A percentile compares a stretch with the other conserved stretches of the same genome.
These are phyloP conservation scores for Boletellus sp. DNA, from an alignment of 768 basidiomycete species.

Conservation along the genomic window DNA sequence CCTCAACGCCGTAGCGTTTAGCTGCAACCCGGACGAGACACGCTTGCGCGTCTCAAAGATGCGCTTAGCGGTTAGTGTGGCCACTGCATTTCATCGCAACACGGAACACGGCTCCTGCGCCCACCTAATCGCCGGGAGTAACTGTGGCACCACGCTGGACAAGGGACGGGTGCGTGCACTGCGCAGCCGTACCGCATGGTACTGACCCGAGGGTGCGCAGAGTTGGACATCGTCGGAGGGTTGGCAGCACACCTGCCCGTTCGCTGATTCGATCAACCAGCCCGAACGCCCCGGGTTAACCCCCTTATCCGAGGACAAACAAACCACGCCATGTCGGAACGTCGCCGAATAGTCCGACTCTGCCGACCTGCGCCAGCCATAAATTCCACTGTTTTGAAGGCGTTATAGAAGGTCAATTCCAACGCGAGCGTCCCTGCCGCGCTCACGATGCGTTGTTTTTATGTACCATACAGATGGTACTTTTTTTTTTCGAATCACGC, in stretches of 20 bases:
- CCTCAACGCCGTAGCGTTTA: background rate
- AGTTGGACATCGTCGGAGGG: conserved; percentile 4
- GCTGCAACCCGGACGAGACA: background rate
- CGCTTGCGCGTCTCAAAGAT: conserved; percentile 7
- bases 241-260: conserved; percentile 1
- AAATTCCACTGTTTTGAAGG: conserved; percentile 8
- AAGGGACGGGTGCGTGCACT: conserved; percentile 10
- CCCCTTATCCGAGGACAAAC: conserved; percentile 32
- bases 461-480: conserved; percentile 30
- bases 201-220: conserved; percentile 2
- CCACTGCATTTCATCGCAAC: conserved; percentile 14
- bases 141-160: background rate
- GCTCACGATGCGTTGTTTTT: conserved; percentile 21
- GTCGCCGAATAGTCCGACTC: conserved; percentile 12
- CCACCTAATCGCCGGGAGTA: conserved; percentile 25
- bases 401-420: conserved; percentile 10
- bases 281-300: conserved; percentile 15
- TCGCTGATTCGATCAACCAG: conserved; percentile 21
- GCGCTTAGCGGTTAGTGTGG: conserved; percentile 21
- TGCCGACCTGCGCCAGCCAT: background rate
- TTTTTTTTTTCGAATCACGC: conserved; percentile 26
- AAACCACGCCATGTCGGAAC: conserved; percentile 23
- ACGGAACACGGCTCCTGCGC: conserved; percentile 11
- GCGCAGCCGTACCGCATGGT: background rate
- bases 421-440: conserved; percentile 18